Evolutionary conservation across 75 land plant species (phyloP), one percentile per base, ranked within the genome.

Genomic region (Larix kaempferi): DNA sequence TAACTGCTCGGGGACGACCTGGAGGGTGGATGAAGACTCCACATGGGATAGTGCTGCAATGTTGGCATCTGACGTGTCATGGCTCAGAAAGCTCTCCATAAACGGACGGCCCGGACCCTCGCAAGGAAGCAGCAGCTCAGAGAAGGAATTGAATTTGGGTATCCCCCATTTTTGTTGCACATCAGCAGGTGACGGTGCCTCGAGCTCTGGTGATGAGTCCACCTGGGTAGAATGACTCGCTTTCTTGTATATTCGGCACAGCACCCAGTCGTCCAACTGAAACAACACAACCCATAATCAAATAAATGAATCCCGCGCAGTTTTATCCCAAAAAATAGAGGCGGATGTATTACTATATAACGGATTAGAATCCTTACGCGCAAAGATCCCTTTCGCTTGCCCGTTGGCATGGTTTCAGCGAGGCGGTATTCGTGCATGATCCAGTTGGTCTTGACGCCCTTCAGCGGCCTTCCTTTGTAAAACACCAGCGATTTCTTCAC

Each of bases 341-440:
- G n/a, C n/a, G n/a, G n/a, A n/a, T n/a, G n/a, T n/a, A n/a, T n/a
- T n/a, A n/a, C n/a, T n/a, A n/a, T n/a, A n/a, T n/a, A n/a, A n/a
- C n/a, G n/a, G n/a, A n/a, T n/a, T n/a, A n/a, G n/a, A 44, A 44
- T 58, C n/a, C n/a, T 74, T 77, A 80, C 82, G 41, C 82, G 63
- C 79, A 80, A 26, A 5, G 81, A 74, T 14, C 35, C 13, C 8
- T 76, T 56, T 10, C 56, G 23, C 3, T 13, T 64, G n/a, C n/a
- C n/a, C 3, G 80, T 57, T 29, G 62, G 12, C 5, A 11, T 62
- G 80, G 56, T 8, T 39, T 56, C 54, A 4, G 19, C 5, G 13
- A 80, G 59, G 60, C 82, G 71, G 79, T 80, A 82, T 57, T 82
- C 86, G 29, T 84, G 84, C 86, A 84, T 82, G 64, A 84, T 77